Conservation (phyloP, 2,329 filamentous ascomycete genomes). For the Pseudogymnoascus sp. region DNA sequence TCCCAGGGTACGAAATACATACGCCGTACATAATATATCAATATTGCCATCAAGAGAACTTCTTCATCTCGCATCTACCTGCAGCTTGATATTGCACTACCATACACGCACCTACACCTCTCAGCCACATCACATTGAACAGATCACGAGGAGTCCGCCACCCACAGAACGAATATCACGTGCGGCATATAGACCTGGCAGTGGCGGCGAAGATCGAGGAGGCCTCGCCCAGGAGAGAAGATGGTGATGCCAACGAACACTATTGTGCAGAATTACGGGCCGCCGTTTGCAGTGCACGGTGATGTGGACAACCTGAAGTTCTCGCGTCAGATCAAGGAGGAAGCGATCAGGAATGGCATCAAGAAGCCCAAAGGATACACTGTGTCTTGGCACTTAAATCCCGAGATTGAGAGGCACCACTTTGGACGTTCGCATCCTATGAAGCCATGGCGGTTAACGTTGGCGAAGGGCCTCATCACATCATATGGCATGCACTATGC, state of each 20-base stretch:
- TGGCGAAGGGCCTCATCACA: conserved; percentile 91
- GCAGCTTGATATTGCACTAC: not conserved
- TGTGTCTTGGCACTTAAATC: conserved; percentile 94
- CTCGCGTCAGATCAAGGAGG: conserved; percentile 23
- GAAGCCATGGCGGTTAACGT: conserved; percentile 95
- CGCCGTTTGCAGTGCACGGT: conserved; percentile 27
- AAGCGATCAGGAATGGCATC: conserved; percentile 57
- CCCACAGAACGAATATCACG: conserved; percentile 4
- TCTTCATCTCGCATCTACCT: not conserved
- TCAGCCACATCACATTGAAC: not conserved
- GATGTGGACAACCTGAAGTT: conserved; percentile 25
- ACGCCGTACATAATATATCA: not conserved
- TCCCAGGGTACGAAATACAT: not conserved
- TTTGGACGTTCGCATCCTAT: conserved; percentile 96
- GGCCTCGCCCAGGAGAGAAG: conserved; percentile 11
- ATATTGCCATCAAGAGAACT: not conserved
- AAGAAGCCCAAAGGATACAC: conserved; percentile 76
- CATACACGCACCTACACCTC: not conserved
- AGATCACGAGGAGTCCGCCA: not conserved
- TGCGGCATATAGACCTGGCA: not conserved
- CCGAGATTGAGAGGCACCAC: conserved; percentile 91
- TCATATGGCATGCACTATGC: conserved; percentile 93
- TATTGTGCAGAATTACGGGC: conserved; percentile 30
- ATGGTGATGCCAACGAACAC: conserved; percentile 27
- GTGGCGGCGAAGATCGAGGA: conserved; percentile 7